These are phyloP conservation scores for Psilocybe mexicana DNA, from an alignment of 1,284 basidiomycete genomes.

Conservation along the genomic window DNA sequence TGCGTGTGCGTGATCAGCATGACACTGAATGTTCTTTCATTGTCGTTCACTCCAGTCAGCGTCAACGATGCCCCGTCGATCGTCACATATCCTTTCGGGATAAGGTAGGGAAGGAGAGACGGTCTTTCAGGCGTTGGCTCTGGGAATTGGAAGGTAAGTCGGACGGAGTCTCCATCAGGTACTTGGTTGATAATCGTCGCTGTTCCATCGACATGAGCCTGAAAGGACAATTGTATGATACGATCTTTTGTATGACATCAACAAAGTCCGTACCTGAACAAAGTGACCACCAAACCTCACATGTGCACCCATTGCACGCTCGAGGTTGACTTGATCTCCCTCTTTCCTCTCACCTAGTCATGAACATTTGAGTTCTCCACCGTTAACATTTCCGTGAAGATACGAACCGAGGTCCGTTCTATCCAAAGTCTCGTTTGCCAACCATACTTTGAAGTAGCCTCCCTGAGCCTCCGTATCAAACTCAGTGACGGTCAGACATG, in stretches of 20 bases:
- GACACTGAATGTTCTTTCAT: constrained; percentile 74
- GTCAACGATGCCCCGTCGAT: constrained; percentile 96
- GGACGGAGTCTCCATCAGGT: constrained; percentile 87
- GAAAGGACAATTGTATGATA: background rate
- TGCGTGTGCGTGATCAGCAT: constrained; percentile 98
- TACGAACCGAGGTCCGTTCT: constrained; percentile 85
- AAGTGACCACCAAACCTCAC: constrained; percentile 96
- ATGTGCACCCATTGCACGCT: constrained; percentile 93
- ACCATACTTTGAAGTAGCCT: constrained; percentile 90
- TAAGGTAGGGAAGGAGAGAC: constrained; percentile 79
- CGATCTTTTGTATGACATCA: background rate
- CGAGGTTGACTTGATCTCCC: constrained; percentile 88
- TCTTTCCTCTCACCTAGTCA: constrained; percentile 71
- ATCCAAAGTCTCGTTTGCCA: constrained; percentile 93
- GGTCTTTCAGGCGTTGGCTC: constrained; percentile 60
- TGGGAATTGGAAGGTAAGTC: constrained; percentile 77
- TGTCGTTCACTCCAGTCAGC: constrained; percentile 81
- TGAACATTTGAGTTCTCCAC: constrained; percentile 1
- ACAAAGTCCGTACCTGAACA: constrained; percentile 71
- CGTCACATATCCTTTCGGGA: constrained; percentile 96
- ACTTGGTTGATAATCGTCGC: constrained; percentile 69
- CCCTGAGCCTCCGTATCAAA: constrained; percentile 64
- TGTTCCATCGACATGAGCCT: constrained; percentile 95
- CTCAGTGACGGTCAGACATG: constrained; percentile 87
- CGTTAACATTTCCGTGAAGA: background rate